These are phyloP conservation scores for Vitis hybrid DNA, from an alignment of 177 flowering plant species.

Conservation along the genomic window DNA sequence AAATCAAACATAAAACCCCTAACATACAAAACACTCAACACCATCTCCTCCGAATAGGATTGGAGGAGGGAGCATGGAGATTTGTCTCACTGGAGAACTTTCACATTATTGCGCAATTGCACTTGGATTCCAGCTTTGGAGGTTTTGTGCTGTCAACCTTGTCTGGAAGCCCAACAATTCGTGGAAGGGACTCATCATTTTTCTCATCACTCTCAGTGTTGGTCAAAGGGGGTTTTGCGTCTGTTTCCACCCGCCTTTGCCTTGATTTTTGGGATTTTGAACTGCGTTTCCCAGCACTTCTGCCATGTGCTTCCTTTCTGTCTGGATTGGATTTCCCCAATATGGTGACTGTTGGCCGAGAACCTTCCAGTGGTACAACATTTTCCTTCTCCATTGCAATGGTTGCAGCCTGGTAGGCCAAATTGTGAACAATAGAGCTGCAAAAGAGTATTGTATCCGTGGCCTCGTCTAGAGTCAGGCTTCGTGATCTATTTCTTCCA, in stretches of 20 bases:
- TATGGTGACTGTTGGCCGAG: slow-evolving; percentile 55
- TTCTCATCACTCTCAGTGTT: slow-evolving; percentile 50
- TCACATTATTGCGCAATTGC: slow-evolving; percentile 93
- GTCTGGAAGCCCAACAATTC: slow-evolving; percentile 42
- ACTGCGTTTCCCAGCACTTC: slow-evolving; percentile 35
- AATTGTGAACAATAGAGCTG: slow-evolving; percentile 78
- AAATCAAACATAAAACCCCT: slow-evolving; percentile 19
- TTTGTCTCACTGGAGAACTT: not conserved
- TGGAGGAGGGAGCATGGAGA: not conserved
- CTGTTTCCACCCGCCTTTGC: slow-evolving; percentile 46
- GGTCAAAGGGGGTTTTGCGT: slow-evolving; percentile 32
- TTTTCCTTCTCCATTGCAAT: slow-evolving; percentile 76
- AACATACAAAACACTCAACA: not conserved
- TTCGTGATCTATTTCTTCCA: slow-evolving; percentile 49
- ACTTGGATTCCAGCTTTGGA: slow-evolving; percentile 82
- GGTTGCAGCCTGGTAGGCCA: slow-evolving; percentile 80
- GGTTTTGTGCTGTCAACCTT: slow-evolving; percentile 57
- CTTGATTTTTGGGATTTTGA: slow-evolving; percentile 56
- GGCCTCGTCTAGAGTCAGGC: slow-evolving; percentile 90
- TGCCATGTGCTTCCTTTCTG: slow-evolving; percentile 37
- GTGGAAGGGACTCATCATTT: slow-evolving; percentile 28
- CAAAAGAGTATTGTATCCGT: slow-evolving; percentile 91
- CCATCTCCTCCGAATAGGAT: not conserved
- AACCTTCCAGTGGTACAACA: slow-evolving; percentile 41
- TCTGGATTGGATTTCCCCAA: slow-evolving; percentile 51